Evolutionary conservation across 2,329 filamentous ascomycete genomes (phyloP), one percentile per base, ranked within the genome.

Genomic region (Talaromyces albobiverticillius): DNA sequence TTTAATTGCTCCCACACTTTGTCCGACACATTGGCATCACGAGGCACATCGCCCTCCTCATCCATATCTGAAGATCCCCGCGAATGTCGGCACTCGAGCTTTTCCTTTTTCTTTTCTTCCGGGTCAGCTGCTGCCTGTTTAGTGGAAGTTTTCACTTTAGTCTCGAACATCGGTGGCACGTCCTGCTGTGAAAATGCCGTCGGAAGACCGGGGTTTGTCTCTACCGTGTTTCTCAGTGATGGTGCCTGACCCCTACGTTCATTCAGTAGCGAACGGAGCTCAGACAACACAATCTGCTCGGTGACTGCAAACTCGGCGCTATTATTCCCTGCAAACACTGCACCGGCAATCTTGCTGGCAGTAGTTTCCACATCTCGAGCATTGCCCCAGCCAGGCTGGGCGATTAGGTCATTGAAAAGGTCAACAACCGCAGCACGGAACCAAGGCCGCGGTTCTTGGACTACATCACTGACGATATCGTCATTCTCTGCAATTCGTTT

Each of bases 1-100:
- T 62, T 45, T 22, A 67, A 46, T 46, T 62, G 60, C 10, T 54
- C 6, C 63, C 63, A 66, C 5, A 62, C 51, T 16, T 58, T 61
- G 38, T 66, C 63, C 1, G 58, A 38, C 4, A 66, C 59, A 6
- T 56, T 61, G 1, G 34, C 20, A 42, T 66, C 65, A 45, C 62
- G 41, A 11, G 11, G 10, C 4, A n/a, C n/a, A n/a, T 43, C 41
- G 13, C 7, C 23, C 4, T 11, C 2, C 5, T 23, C 7, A 4
- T n/a, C n/a, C n/a, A 10, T 25, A 18, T 10, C 8, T 22, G 4
- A 43, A 6, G 8, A 26, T 43, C 2, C 4, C 18, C 2, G 18
- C 41, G 18, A 23, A 16, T 38, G 34, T 16, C 9, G 5, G n/a
- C n/a, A n/a, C n/a, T n/a, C n/a, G n/a, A n/a, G n/a, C n/a, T n/a